Base-by-base conservation (phyloP, 2,329 filamentous ascomycete genomes). In the Botrytis tulipae region DNA sequence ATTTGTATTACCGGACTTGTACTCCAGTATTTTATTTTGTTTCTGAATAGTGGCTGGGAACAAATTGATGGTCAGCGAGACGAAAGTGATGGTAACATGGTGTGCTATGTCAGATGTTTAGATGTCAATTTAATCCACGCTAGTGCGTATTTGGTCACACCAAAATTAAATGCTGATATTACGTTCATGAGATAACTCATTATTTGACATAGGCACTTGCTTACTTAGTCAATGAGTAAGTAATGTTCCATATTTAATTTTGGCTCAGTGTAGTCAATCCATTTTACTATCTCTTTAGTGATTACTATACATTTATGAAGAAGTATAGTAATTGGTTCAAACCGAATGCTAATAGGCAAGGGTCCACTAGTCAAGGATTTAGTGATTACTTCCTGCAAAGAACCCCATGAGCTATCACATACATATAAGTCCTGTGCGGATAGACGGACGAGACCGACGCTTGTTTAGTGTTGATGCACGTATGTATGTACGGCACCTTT, bases 1-100 rank as follows among this genome's bases (percentile, higher is more conserved):
- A 69, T 69, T 42, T 57, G 35, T 69, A 57, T 44, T 32, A 57
- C 66, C 48, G 66, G 48, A 69, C 66, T 44, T 32, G 66, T 57
- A 57, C 48, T 42, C 37, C 22, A 10, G 37, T 69, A 69, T 46
- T 10, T 57, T 42, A 63, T 57, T 57, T 57, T 57, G 35, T 46
- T 67, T 67, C 46, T 67, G 22, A 65, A 57, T 59, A 22, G 40
- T 32, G 42, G 59, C n/a, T 25, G 62, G 16, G 42, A 59, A 44
- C 46, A 10, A 54, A 32, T 32, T 42, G 18, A 57, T 51, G 48
- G 65, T n/a, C 46, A 54, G 25, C 16, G 16, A 37, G 32, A 67
- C 35, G 25, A 35, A n/a, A 25, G n/a, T 54, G 35, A 40, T 54
- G 25, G 46, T 42, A n/a, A 69, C 16, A 69, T 32, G 37, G 35